Base-by-base conservation (phyloP, 176 grass and related monocot genomes). In the Rhipidocladum racemiflorum region DNA sequence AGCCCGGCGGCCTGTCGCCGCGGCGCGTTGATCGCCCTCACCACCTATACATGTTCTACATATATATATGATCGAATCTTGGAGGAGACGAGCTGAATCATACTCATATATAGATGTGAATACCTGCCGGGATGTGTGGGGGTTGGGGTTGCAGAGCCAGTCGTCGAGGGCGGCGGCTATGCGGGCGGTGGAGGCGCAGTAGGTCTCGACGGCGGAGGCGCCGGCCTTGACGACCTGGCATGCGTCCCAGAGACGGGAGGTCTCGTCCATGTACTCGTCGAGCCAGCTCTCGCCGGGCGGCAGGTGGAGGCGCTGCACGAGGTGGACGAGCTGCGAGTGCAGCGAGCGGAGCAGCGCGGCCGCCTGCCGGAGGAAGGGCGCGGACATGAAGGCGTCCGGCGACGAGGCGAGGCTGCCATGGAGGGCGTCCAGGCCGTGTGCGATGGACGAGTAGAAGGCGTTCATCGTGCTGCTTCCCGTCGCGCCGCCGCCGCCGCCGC, bases 211-310 rank as follows among this genome's bases (percentile, higher is more conserved):
- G 2, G 85, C 78, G 30, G 82, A 38, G 36, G 88, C 88, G 46
- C 88, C 91, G 11, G 71, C 78, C 74, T 78, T 84, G 82, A 85
- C 76, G 43, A 89, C 82, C 29, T 86, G 91, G 79, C 91, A 93
- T 10, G 83, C 85, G 4, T 93, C 91, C 91, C 88, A 88, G 10
- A 93, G 91, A 6, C 91, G 88, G 65, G 85, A 88, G 57, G 82
- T 93, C 81, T 93, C 91, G 81, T 93, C 91, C 91, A 93, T 93
- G 83, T 93, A 93, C 85, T 93, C 91, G 83, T 93, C 91, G 0
- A 93, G 91, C 91, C 91, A 93, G 69, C 85, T 75, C 85, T 93
- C 91, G 3, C 91, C 88, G 0, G 86, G 74, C 2, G 91, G 91
- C 38, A 93, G 88, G 79, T 93, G 91, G 9, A 93, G 88, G 25